phyloP scores from a whole-genome alignment of 257 asterid species.

The Solanum virginianum region DNA sequence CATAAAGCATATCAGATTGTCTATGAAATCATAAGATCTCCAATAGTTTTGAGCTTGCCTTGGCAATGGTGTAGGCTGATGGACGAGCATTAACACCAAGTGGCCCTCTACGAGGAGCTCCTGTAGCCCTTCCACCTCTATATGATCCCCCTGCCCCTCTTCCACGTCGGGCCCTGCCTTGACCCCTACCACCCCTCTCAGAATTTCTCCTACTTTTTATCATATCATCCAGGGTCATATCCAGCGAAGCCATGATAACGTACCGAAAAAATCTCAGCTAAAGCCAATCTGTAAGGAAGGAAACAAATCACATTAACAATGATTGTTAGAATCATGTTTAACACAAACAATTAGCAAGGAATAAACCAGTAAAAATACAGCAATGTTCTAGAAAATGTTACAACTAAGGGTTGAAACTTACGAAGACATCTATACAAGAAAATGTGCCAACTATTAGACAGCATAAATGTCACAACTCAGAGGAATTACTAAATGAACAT shows the following conservation, averaged over 20 bases:
- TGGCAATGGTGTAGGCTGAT: slow-evolving; percentile 59
- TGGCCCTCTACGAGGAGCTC: slow-evolving; percentile 57
- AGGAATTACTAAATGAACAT: not conserved
- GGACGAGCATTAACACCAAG: slow-evolving; percentile 68
- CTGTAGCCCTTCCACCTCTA: slow-evolving; percentile 30
- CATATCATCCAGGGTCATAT: slow-evolving; percentile 78
- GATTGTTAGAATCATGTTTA: not conserved
- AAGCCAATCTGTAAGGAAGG: slow-evolving; percentile 11
- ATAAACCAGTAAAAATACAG: not conserved
- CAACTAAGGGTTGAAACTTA: not conserved
- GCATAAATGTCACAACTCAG: not conserved
- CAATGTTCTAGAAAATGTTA: not conserved
- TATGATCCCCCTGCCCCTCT: slow-evolving; percentile 50
- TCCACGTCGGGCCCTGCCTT: slow-evolving; percentile 56
- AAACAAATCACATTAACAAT: not conserved
- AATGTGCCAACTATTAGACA: not conserved
- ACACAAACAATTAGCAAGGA: not conserved
- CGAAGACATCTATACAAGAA: not conserved
- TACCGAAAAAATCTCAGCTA: not conserved
- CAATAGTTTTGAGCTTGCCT: slow-evolving; percentile 89
- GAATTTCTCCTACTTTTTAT: slow-evolving; percentile 58
- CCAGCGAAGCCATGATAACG: slow-evolving; percentile 64
- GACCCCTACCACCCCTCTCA: slow-evolving; percentile 59
- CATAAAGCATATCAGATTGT: slow-evolving; percentile 36
- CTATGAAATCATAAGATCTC: slow-evolving; percentile 55